Conservation (phyloP, 2,329 filamentous ascomycete genomes). For the Ceratocystis colombiana region DNA sequence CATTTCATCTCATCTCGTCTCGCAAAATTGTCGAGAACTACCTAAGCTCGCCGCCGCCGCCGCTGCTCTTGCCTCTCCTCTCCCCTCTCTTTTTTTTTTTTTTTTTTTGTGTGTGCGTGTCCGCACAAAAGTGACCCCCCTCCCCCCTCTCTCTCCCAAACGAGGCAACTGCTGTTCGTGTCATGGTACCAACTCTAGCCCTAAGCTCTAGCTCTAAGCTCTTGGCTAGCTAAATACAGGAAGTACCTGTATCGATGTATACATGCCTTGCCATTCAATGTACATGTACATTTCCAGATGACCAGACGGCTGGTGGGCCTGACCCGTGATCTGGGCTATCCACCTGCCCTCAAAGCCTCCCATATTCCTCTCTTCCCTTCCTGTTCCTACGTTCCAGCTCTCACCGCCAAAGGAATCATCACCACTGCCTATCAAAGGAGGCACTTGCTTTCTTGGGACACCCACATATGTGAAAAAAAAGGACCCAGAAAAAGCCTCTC, state of each 20-base stretch:
- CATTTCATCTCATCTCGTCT: slow-evolving; percentile 13
- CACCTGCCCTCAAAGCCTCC: background rate
- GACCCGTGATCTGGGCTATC: background rate
- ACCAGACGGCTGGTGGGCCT: background rate
- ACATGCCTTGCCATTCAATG: background rate
- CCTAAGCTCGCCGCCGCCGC: background rate
- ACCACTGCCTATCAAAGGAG: slow-evolving; percentile 1
- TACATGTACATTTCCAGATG: background rate
- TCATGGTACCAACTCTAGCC: background rate
- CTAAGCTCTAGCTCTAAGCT: background rate
- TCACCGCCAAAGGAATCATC: slow-evolving; percentile 4
- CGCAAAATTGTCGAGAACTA: background rate
- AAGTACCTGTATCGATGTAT: too few relatives aligned
- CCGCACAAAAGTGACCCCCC: background rate
- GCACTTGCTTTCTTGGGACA: slow-evolving; percentile 8
- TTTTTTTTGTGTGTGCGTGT: slow-evolving; percentile 3
- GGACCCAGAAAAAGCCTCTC: background rate
- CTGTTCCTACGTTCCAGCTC: background rate
- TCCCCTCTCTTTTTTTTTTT: background rate
- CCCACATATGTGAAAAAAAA: background rate
- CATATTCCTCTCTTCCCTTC: background rate
- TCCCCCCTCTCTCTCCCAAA: background rate
- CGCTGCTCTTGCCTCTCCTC: background rate
- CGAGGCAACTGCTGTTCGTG: background rate
- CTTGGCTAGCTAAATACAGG: background rate